A percentile compares a stretch with the other conserved stretches of the same genome.
Evolutionary conservation across 2,329 filamentous ascomycete genomes (phyloP).

Genomic region (Dothideomycetes sp.): DNA sequence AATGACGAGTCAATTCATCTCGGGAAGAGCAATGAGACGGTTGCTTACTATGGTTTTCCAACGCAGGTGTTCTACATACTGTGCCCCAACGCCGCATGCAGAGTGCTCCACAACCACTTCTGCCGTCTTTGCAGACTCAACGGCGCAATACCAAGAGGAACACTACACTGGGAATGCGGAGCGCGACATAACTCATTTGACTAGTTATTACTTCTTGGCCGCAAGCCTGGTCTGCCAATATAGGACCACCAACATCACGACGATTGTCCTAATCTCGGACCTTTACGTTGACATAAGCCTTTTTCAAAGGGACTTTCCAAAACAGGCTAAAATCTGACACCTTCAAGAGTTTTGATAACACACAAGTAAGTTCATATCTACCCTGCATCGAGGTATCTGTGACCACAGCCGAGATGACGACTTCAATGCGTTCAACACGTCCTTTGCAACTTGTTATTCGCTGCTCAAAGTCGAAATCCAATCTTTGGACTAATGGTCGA

Average conservation of each 20-base stretch:
- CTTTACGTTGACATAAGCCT: too few relatives aligned
- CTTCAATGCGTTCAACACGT: not conserved
- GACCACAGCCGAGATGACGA: too few relatives aligned
- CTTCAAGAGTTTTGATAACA: not conserved
- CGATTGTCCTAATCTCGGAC: too few relatives aligned
- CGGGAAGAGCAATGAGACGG: slow-evolving; percentile 2
- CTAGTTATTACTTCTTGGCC: too few relatives aligned
- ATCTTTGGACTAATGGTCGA: slow-evolving; percentile 6
- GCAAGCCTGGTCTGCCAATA: too few relatives aligned
- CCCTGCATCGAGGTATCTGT: not conserved
- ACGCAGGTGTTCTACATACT: slow-evolving; percentile 11
- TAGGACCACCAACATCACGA: too few relatives aligned
- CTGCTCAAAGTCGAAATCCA: too few relatives aligned
- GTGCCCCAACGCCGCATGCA: slow-evolving; percentile 2
- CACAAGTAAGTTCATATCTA: slow-evolving; percentile 5
- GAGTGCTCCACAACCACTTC: not conserved
- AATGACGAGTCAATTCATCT: slow-evolving; percentile 12
- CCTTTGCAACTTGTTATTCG: not conserved
- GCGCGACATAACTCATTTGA: slow-evolving; percentile 1
- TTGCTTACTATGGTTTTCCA: slow-evolving; percentile 10
- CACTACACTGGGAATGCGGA: not conserved
- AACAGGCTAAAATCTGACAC: slow-evolving; percentile 1
- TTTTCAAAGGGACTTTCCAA: slow-evolving; percentile 1
- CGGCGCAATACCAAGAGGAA: not conserved
- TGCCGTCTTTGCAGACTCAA: not conserved